Evolutionary conservation across 1,284 basidiomycete species (phyloP).

Genomic region (Fomitopsis betulina): DNA sequence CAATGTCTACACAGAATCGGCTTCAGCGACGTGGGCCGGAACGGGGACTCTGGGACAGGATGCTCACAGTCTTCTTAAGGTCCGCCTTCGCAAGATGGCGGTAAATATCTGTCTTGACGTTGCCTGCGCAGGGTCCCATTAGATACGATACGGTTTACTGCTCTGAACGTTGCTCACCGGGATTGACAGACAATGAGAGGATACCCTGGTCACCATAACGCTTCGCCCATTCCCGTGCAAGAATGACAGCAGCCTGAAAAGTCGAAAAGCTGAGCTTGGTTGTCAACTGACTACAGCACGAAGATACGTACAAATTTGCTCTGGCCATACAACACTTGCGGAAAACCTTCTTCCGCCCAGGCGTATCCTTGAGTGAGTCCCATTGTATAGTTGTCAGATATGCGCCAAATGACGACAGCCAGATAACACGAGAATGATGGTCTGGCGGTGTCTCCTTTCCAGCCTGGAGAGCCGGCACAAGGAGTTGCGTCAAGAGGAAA

Average conservation of each 20-base stretch:
- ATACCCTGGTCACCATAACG: conserved; percentile 47
- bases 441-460: conserved; percentile 21
- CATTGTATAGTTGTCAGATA: conserved; percentile 18
- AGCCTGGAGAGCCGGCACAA: conserved; percentile 20
- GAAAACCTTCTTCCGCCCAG: conserved; percentile 11
- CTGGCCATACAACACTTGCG: conserved; percentile 14
- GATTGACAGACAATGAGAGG: conserved; percentile 42
- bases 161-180: conserved; percentile 18
- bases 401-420: conserved; percentile 24
- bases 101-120: conserved; percentile 5
- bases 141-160: not conserved
- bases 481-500: conserved; percentile 23
- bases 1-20: not conserved
- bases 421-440: conserved; percentile 21
- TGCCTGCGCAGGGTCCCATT: conserved; percentile 9
- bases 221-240: conserved; percentile 43
- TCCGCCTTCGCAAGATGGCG: conserved; percentile 8
- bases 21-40: not conserved
- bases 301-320: conserved; percentile 31
- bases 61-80: not conserved
- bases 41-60: too few relatives aligned
- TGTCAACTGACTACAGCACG: not conserved
- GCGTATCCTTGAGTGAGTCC: conserved; percentile 13
- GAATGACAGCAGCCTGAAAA: conserved; percentile 40
- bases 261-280: not conserved